Evolutionary conservation across 1,139 yeast species (phyloP).

Genomic region (Taphrina communis): DNA sequence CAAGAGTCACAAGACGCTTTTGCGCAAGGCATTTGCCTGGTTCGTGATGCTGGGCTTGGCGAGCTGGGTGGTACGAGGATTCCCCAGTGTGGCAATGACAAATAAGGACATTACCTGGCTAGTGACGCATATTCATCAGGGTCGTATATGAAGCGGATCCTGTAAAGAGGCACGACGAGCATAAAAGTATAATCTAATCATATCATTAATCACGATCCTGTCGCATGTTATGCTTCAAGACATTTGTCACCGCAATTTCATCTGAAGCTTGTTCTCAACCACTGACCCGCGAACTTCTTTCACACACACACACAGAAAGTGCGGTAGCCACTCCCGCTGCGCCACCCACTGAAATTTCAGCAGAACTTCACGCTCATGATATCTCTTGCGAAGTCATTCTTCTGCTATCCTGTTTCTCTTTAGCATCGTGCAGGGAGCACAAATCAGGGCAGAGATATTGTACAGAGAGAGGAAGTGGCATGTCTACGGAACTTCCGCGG

Average conservation of each 20-base stretch:
- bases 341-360: slow-evolving; percentile 14
- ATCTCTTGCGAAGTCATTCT: neutral
- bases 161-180: neutral
- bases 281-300: no score
- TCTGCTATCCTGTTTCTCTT: no score
- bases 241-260: no score
- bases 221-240: no score
- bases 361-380: neutral
- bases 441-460: no score
- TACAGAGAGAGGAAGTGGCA: neutral
- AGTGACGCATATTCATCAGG: slow-evolving; percentile 8
- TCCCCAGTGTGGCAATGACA: slow-evolving; percentile 31
- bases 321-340: neutral
- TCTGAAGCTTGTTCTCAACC: no score
- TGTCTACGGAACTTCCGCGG: slow-evolving; percentile 37
- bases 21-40: slow-evolving; percentile 33
- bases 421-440: no score
- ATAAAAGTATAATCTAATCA: neutral
- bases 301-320: neutral
- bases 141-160: neutral
- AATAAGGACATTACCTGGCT: slow-evolving; percentile 33
- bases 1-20: slow-evolving; percentile 5
- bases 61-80: slow-evolving; percentile 37
- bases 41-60: slow-evolving; percentile 35
- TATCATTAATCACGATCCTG: no score